Base-by-base conservation (phyloP, 495 filamentous ascomycete genomes). In the Penicillium arizonense region DNA sequence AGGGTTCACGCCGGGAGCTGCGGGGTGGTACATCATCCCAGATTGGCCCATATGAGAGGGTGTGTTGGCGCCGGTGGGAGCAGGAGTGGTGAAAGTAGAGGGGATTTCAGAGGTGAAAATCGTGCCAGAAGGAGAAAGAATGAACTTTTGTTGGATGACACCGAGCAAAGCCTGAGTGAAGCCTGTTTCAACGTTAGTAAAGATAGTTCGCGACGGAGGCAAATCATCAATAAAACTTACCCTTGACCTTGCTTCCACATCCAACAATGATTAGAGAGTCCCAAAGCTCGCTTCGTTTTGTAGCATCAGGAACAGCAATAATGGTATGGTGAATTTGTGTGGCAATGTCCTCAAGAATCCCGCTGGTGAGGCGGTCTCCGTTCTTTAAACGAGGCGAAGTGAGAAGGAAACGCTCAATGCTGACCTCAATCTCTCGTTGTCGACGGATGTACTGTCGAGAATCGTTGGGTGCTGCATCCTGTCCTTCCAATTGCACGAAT, bases 101-200 rank as follows among this genome's bases (percentile, higher is more conserved):
- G 91, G 91, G 32, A 98, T 83, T 70, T 98, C 94, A 40, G 89
- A 95, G 33, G 90, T 96, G 78, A 98, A 98, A 62, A 97, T 97
- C 33, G 91, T 96, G 20, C 87, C 91, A 37, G 88, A 92, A 0
- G 94, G 94, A 4, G 91, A 93, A 51, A 97, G 87, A 34, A 96
- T 76, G 65, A 94, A 95, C 58, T 90, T 93, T 53, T 84, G 81
- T 28, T 82, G 82, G 18, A 97, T 78, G 0, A 86, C 90, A 32
- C 83, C 76, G 36, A 97, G 68, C 35, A 98, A 79, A 44, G 94
- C 87, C 46, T 96, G 91, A 61, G 88, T 93, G 69, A 97, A 91
- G 58, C 74, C 86, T 86, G 37, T 49, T 39, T 9, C 6, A 6
- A 48, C 18, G 21, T 53, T 43, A 53, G 58, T 48, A 52, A 53